Percentiles rank a stretch among this genome's conserved stretches.
phyloP scores from a whole-genome alignment of 495 filamentous ascomycete genomes.

The Haplographium delicatum region DNA sequence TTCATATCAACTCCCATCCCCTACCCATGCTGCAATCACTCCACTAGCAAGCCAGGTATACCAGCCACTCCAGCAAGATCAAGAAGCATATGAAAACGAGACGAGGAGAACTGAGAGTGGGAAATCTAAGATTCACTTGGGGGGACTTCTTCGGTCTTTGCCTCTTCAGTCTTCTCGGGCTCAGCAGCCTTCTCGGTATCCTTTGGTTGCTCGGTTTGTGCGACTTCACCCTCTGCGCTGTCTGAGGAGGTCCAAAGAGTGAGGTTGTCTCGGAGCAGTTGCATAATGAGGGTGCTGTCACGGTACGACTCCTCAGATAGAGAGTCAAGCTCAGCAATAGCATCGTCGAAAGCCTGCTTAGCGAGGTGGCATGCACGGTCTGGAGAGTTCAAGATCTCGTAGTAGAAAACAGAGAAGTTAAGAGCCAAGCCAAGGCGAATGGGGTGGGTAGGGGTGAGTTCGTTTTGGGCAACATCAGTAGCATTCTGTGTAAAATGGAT shows the following conservation, averaged over 20 bases:
- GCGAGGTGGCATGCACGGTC: constrained; percentile 98
- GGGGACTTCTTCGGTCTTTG: constrained; percentile 30
- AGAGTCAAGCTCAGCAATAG: constrained; percentile 98
- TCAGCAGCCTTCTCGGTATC: constrained; percentile 50
- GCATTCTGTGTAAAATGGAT: constrained; percentile 58
- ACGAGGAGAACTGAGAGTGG: constrained; percentile 25
- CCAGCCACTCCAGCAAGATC: constrained; percentile 26
- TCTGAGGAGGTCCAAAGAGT: constrained; percentile 99
- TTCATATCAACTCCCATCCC: constrained; percentile 31
- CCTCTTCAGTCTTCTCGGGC: constrained; percentile 44
- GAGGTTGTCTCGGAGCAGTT: constrained; percentile 97
- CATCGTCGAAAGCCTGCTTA: constrained; percentile 99
- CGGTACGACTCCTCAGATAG: constrained; percentile 99
- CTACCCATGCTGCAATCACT: constrained; percentile 26
- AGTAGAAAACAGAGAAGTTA: constrained; percentile 99
- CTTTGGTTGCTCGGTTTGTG: constrained; percentile 52
- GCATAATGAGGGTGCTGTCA: constrained; percentile 99
- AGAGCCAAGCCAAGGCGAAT: constrained; percentile 97
- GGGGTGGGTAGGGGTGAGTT: constrained; percentile 95
- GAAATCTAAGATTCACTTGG: constrained; percentile 31
- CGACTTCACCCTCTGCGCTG: constrained; percentile 72
- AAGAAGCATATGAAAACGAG: constrained; percentile 29
- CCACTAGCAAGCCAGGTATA: constrained; percentile 26
- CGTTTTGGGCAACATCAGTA: constrained; percentile 96
- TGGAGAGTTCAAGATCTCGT: constrained; percentile 98